Evolutionary conservation across 129 eudicot genomes (phyloP).

Genomic region (Flaveria trinervia): DNA sequence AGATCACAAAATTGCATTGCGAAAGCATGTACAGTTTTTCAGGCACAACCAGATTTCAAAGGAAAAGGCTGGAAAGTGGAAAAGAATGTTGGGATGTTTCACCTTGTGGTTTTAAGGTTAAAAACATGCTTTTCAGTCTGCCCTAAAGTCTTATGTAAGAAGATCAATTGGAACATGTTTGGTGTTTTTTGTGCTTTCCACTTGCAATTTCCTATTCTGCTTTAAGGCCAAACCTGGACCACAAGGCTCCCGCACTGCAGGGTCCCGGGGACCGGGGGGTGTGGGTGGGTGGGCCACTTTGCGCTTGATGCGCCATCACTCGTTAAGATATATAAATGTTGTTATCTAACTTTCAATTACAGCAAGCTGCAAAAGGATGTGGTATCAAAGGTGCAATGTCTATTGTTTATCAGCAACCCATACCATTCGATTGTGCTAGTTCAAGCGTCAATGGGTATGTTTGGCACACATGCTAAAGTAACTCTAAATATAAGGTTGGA

Average conservation of each 20-base stretch:
- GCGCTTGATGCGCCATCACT: too few relatives aligned
- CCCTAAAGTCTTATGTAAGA: too few relatives aligned
- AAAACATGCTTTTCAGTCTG: too few relatives aligned
- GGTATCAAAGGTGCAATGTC: neutral
- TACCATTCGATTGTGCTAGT: neutral
- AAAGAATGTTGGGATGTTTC: too few relatives aligned
- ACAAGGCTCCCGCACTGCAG: too few relatives aligned
- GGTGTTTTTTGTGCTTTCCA: too few relatives aligned
- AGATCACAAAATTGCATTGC: neutral
- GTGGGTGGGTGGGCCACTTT: too few relatives aligned
- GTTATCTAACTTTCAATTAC: neutral
- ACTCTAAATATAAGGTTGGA: neutral
- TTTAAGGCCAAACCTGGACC: neutral
- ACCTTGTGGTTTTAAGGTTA: too few relatives aligned
- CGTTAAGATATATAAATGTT: too few relatives aligned
- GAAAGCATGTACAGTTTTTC: neutral
- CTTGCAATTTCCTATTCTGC: neutral
- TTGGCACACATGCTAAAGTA: neutral
- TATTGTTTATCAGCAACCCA: neutral
- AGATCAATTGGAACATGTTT: too few relatives aligned
- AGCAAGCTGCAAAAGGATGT: neutral
- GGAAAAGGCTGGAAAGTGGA: neutral
- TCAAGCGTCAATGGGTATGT: neutral
- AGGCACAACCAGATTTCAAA: neutral
- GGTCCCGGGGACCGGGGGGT: too few relatives aligned